phyloP scores from a whole-genome alignment of 306 rosid genomes.

The Acacia crassicarpa region DNA sequence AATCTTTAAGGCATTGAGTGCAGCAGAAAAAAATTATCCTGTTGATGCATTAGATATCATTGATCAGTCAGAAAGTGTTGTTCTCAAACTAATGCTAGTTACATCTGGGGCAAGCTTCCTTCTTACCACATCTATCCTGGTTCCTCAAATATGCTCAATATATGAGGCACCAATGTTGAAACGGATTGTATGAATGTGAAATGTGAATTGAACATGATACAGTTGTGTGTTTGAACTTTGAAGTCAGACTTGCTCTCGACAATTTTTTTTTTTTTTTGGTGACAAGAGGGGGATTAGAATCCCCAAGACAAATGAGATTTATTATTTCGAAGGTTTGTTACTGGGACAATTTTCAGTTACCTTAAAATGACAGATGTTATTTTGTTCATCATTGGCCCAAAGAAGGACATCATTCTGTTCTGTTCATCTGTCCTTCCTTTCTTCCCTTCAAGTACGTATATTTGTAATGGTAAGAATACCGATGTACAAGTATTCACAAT shows the following conservation, averaged over 20 bases:
- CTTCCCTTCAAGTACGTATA: neutral
- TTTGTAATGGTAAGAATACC: no score
- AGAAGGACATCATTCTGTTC: neutral
- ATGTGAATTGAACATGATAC: neutral
- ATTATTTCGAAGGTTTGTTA: neutral
- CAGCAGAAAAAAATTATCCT: neutral
- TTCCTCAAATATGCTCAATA: neutral
- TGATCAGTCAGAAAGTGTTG: neutral
- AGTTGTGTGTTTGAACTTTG: neutral
- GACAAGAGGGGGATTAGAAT: neutral
- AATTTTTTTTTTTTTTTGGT: neutral
- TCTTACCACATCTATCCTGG: neutral
- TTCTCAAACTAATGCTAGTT: neutral
- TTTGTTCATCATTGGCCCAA: neutral
- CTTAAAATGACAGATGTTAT: neutral
- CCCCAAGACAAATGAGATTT: neutral
- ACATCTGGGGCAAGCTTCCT: neutral
- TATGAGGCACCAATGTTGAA: neutral
- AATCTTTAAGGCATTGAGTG: neutral
- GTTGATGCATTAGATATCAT: neutral
- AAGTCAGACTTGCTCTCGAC: neutral
- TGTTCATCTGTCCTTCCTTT: neutral
- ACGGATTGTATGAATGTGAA: neutral
- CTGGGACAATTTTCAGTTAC: neutral
- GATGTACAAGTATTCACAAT: neutral